Evolutionary conservation across 2,329 filamentous ascomycete genomes (phyloP).

Genomic region (Chalaropsis thielavioides): DNA sequence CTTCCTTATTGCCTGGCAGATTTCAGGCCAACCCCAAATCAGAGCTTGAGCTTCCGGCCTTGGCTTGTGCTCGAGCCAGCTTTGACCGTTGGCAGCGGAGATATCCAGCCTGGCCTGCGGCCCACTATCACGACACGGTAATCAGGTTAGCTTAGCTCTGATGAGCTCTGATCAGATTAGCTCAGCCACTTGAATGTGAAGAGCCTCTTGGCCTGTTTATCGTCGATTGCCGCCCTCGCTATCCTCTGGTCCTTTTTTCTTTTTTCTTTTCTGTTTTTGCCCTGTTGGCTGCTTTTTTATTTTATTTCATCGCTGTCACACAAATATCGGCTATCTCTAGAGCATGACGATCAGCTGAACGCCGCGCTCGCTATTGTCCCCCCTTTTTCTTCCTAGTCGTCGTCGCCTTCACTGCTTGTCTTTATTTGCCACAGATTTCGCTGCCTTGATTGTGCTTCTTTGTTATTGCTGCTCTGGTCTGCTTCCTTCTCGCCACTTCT

Average conservation of each 20-base stretch:
- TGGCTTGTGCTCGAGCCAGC: no score
- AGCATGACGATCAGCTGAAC: not conserved
- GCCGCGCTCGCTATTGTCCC: not conserved
- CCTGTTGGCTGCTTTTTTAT: not conserved
- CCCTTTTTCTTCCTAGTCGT: not conserved
- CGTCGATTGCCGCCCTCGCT: no score
- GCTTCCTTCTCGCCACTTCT: not conserved
- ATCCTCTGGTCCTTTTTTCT: not conserved
- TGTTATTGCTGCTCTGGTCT: not conserved
- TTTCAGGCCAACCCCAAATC: no score
- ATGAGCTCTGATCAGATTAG: no score
- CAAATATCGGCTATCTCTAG: not conserved
- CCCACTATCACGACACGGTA: no score
- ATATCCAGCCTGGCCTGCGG: no score
- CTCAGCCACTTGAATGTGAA: no score
- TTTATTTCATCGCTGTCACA: not conserved
- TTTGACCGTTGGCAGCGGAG: no score
- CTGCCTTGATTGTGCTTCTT: not conserved
- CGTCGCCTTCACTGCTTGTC: not conserved
- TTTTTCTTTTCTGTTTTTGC: not conserved
- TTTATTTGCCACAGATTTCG: not conserved
- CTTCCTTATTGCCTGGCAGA: no score
- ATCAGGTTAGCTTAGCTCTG: no score
- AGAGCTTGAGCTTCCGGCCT: no score
- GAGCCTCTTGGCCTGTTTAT: no score